These are phyloP conservation scores for Fagopyrum tataricum DNA, from an alignment of 148 eudicot species.

Conservation along the genomic window DNA sequence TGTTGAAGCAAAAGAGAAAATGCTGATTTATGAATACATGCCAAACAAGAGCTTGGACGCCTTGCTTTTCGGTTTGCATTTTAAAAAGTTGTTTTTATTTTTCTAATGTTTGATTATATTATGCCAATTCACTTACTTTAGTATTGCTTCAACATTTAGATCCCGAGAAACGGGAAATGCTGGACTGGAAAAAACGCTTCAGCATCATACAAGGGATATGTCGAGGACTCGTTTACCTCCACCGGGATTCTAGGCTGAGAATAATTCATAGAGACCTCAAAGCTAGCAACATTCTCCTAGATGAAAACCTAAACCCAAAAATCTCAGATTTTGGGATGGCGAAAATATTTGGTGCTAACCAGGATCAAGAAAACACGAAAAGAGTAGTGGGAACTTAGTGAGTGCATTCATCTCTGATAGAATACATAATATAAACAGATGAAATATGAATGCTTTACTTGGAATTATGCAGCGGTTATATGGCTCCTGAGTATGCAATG, in stretches of 20 bases:
- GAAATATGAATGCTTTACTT: background rate
- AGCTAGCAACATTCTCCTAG: constrained; percentile 47
- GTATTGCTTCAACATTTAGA: background rate
- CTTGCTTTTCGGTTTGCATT: constrained; percentile 5
- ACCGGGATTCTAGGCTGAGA: constrained; percentile 26
- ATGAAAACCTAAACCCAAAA: constrained; percentile 44
- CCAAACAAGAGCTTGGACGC: constrained; percentile 23
- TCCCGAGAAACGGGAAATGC: background rate
- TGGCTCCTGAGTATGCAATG: constrained; percentile 19
- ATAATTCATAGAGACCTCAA: constrained; percentile 61
- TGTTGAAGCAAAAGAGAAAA: constrained; percentile 16
- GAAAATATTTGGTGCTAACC: constrained; percentile 37
- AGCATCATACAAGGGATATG: constrained; percentile 23
- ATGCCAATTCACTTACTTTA: background rate
- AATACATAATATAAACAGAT: background rate
- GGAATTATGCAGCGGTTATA: constrained; percentile 13
- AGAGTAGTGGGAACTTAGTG: constrained; percentile 65
- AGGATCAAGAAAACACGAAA: constrained; percentile 49
- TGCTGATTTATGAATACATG: constrained; percentile 24
- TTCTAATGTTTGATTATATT: background rate
- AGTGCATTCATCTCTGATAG: constrained; percentile 13
- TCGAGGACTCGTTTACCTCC: constrained; percentile 29
- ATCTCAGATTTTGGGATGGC: constrained; percentile 65
- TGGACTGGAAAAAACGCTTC: constrained; percentile 21
- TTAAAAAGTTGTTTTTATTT: background rate